These are phyloP conservation scores for Millerozyma miso DNA, from an alignment of 805 yeast genomes.

Conservation along the genomic window DNA sequence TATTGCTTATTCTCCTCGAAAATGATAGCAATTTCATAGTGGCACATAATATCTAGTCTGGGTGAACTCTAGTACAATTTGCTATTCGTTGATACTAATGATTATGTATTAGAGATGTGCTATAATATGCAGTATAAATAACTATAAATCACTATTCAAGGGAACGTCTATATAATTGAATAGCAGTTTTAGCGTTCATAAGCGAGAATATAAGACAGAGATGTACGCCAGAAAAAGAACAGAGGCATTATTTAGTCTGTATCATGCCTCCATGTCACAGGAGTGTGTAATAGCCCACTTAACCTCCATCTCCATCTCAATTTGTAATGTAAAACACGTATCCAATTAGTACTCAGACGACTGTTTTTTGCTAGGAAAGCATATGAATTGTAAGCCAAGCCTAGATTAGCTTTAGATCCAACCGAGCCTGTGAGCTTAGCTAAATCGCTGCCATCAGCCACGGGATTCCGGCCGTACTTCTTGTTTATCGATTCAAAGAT, in stretches of 20 bases:
- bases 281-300: conserved; percentile 16
- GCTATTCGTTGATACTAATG: no score
- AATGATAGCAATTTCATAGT: neutral
- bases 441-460: neutral
- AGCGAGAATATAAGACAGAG: no score
- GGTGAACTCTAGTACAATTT: no score
- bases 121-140: neutral
- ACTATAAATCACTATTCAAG: neutral
- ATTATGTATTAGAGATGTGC: neutral
- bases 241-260: neutral
- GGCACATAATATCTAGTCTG: no score
- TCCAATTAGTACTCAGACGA: conserved; percentile 11
- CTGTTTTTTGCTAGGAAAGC: no score
- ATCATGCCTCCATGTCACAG: neutral
- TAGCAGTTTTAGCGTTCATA: conserved; percentile 1
- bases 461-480: conserved; percentile 14
- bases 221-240: no score
- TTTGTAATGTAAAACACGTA: conserved; percentile 13
- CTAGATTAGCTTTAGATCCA: no score
- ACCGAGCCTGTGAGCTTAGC: no score
- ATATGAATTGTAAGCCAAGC: no score
- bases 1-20: neutral
- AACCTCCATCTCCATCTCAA: conserved; percentile 21
- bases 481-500: conserved; percentile 16
- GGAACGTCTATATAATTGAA: no score